Base-by-base conservation (phyloP, 257 asterid species). In the Datura wrightii region DNA sequence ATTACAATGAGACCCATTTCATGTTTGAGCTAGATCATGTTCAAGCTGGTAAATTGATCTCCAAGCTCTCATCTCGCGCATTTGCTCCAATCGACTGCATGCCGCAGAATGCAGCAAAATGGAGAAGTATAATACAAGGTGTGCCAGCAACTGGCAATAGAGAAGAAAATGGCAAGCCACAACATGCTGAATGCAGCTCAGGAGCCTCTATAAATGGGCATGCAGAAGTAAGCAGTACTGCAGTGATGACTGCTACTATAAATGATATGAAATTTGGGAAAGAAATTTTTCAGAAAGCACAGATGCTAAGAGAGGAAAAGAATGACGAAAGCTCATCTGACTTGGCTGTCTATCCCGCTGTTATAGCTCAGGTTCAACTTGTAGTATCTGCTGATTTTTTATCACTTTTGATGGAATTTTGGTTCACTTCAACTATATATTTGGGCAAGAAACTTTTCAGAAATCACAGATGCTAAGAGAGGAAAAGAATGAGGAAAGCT, bases 1-100 rank as follows among this genome's bases (percentile, higher is more conserved):
- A 94, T 89, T 90, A 89, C 86, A 74, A 62, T 54, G 88, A 88
- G 36, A 53, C 10, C 48, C 93, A 89, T 85, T 96, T 96, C 92
- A 87, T 92, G 92, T 94, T 96, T 88, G 98, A 94, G 92, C 90
- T 96, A 88, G 98, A 96, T 87, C 97, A 92, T 86, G 78, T 90
- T 86, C 99, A 95, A 89, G 86, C 96, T 39, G 88, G 58, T 82
- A 93, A 88, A 84, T 85, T 96, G 91, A 82, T 89, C 36, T 87
- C 96, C 83, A 87, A 86, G 80, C 78, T 94, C 84, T 90, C 92
- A 82, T 72, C 94, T 80, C 66, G 70, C 65, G 92, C 90, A 83
- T 74, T 86, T 84, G 85, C 90, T 84, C 87, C 97, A 1, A 79
- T 93, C 79, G 48, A 86, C 50, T 18, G 86, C 60, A 10, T 74